These are phyloP conservation scores for Boletus rubescentipes DNA, from an alignment of 768 basidiomycete species.

Conservation along the genomic window DNA sequence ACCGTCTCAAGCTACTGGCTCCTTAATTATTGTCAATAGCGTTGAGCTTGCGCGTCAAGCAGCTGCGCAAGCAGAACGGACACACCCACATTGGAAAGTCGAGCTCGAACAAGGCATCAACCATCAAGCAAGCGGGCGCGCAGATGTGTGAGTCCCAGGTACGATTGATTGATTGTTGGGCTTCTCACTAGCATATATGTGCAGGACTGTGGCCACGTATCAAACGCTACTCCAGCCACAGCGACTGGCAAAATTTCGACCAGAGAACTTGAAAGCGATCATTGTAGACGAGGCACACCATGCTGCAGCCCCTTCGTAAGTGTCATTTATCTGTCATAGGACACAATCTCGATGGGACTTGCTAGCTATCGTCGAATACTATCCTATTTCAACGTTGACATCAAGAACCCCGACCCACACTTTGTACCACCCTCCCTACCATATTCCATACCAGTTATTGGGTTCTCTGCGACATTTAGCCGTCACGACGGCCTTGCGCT, in stretches of 20 bases:
- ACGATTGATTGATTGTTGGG: not conserved
- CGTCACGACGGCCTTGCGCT: conserved; percentile 90
- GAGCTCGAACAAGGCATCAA: conserved; percentile 90
- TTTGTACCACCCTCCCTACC: conserved; percentile 37
- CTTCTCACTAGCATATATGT: not conserved
- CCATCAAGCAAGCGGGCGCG: conserved; percentile 71
- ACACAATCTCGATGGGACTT: conserved; percentile 4
- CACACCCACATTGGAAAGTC: conserved; percentile 74
- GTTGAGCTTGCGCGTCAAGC: conserved; percentile 89
- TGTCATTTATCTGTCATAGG: not conserved
- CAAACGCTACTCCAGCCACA: conserved; percentile 72
- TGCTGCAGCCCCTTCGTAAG: conserved; percentile 84
- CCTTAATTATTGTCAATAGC: conserved; percentile 86
- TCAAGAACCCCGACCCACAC: conserved; percentile 51
- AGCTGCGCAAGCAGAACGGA: conserved; percentile 60
- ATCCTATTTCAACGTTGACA: conserved; percentile 75
- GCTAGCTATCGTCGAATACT: conserved; percentile 77
- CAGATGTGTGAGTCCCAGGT: conserved; percentile 66
- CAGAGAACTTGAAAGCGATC: conserved; percentile 63
- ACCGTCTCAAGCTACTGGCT: conserved; percentile 47
- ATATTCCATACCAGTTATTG: conserved; percentile 76
- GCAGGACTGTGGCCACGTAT: conserved; percentile 84
- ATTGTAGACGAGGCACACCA: conserved; percentile 96
- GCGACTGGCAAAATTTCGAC: conserved; percentile 75
- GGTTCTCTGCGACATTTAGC: conserved; percentile 94